Percentiles rank a stretch among this genome's conserved stretches.
Conservation (phyloP, 2,329 filamentous ascomycete species). For the Claviceps monticola region DNA sequence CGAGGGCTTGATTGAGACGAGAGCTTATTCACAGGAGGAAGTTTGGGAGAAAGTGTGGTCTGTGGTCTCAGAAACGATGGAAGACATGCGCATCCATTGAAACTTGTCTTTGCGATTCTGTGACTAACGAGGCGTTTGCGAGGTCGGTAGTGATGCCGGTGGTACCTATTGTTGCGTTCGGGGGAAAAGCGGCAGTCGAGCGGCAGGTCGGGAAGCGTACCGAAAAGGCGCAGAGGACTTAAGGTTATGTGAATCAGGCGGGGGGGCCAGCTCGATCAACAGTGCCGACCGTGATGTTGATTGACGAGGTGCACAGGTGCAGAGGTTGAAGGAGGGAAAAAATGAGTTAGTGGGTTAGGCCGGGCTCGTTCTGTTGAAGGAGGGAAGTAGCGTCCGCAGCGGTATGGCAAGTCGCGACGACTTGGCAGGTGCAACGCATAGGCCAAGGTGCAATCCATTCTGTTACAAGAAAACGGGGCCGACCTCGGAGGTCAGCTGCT, state of each 20-base stretch:
- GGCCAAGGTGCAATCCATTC: background rate
- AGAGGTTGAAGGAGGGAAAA: slow-evolving; percentile 3
- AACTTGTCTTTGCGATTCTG: slow-evolving; percentile 1
- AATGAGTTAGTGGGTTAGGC: background rate
- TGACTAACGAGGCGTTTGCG: background rate
- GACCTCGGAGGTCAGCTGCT: too few species aligned
- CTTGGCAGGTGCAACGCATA: background rate
- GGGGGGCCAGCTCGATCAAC: background rate
- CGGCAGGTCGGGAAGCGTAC: background rate
- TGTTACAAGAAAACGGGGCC: too few species aligned
- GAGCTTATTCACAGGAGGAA: background rate
- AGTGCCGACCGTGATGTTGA: slow-evolving; percentile 1
- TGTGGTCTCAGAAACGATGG: background rate
- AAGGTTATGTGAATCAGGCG: background rate
- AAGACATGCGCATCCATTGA: slow-evolving; percentile 2
- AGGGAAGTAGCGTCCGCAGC: slow-evolving; percentile 3
- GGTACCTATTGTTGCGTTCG: background rate
- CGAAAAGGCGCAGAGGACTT: background rate
- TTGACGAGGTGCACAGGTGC: background rate
- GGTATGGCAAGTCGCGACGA: background rate
- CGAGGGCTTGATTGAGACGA: background rate
- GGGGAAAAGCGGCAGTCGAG: background rate
- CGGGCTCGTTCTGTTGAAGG: slow-evolving; percentile 1
- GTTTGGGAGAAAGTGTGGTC: background rate
- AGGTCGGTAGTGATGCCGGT: background rate